Base-by-base conservation (phyloP, 192 early-diverging fungal genomes). In the Dissophora globulifera region DNA sequence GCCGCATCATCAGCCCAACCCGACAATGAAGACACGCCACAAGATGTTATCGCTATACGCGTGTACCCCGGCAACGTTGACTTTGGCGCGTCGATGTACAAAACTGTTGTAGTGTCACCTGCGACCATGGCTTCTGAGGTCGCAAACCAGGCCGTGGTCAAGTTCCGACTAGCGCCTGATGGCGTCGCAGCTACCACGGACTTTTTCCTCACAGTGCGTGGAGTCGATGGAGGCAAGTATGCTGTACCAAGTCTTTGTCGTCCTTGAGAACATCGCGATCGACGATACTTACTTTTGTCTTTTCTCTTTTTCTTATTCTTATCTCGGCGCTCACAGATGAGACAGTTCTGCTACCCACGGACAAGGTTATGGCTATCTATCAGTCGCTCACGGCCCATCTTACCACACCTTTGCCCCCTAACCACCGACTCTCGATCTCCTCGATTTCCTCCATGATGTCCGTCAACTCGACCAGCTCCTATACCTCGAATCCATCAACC, bases 61-160 rank as follows among this genome's bases (percentile, higher is more conserved):
- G 82, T 88, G n/a, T 86, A 80, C 65, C 67, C 85, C 5, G 87
- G 87, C 26, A 85, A 88, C 46, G 82, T 86, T 43, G 83, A 86
- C 58, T 74, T 86, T 51, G 81, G 79, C 12, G 80, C 81, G 17
- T 79, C 81, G 4, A 76, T 69, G 52, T 88, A 79, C 69, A 88
- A 88, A 59, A 83, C 82, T 29, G 82, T 86, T 2, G 67, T 85
- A 17, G 81, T 88, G 1, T 65, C 52, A 20, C 48, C 68, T n/a
- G 53, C 63, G 1, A 88, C 82, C 15, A 81, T 66, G 30, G 76
- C 85, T 1, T 66, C 71, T 20, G 82, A 82, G 40, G 79, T 88
- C 16, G 71, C 86, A 4, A 79, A 80, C 40, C 79, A 82, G 26
- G 81, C 87, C 1, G 68, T 88, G 29, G 67, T 80, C 23, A 83